A percentile compares a stretch with the other conserved stretches of the same genome.
Evolutionary conservation across 2,329 filamentous ascomycete genomes (phyloP).

Genomic region (Uncinocarpus reesii): DNA sequence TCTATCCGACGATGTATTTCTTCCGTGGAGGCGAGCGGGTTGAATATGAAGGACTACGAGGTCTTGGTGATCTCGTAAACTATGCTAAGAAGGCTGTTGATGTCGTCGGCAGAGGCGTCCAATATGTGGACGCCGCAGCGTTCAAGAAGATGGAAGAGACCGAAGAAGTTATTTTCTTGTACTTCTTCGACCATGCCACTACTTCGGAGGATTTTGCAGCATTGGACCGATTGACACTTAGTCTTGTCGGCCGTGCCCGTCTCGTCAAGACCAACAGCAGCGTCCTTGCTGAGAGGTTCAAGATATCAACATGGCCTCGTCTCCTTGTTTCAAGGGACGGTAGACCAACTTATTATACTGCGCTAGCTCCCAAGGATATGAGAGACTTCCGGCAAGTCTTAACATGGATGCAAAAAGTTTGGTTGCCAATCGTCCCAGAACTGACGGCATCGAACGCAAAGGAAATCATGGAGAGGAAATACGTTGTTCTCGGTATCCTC

Average conservation of each 20-base stretch:
- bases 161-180: conserved; percentile 91
- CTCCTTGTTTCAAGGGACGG: conserved; percentile 82
- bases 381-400: conserved; percentile 71
- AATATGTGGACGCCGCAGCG: conserved; percentile 63
- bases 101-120: conserved; percentile 62
- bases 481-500: conserved; percentile 86
- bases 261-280: conserved; percentile 83
- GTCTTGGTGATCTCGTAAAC: conserved; percentile 76
- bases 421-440: conserved; percentile 92
- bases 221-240: conserved; percentile 74
- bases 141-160: conserved; percentile 81
- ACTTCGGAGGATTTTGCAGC: conserved; percentile 85
- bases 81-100: conserved; percentile 82
- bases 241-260: conserved; percentile 80
- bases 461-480: conserved; percentile 89
- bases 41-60: conserved; percentile 85
- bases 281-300: conserved; percentile 68
- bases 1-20: conserved; percentile 83
- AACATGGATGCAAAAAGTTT: conserved; percentile 90
- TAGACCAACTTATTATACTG: conserved; percentile 79
- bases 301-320: conserved; percentile 94
- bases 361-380: conserved; percentile 82
- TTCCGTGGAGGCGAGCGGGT: conserved; percentile 85
- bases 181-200: conserved; percentile 95
- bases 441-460: conserved; percentile 81